Evolutionary conservation across 2,329 filamentous ascomycete genomes (phyloP).

Genomic region (Grosmannia clavigera): DNA sequence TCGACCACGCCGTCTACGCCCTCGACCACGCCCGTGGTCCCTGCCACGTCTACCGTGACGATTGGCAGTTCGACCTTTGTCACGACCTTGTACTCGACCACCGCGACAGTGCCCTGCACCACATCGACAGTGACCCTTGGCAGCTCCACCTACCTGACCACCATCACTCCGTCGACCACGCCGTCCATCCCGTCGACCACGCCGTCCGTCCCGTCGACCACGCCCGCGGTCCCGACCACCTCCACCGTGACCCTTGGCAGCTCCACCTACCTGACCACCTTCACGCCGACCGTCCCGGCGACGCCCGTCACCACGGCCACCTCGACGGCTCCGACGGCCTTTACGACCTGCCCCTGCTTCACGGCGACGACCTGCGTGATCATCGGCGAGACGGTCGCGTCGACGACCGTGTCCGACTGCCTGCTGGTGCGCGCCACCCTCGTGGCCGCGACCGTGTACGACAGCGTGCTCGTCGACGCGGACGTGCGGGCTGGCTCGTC

Average conservation of each 20-base stretch:
- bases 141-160: not conserved
- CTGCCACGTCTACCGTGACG: not conserved
- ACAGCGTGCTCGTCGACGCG: slow-evolving; percentile 9
- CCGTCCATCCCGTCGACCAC: not conserved
- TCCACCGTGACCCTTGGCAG: not conserved
- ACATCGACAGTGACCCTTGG: not conserved
- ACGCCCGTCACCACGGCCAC: not conserved
- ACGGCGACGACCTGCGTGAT: slow-evolving; percentile 9
- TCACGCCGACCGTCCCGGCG: not conserved
- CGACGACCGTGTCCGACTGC: slow-evolving; percentile 9
- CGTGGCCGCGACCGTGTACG: slow-evolving; percentile 6
- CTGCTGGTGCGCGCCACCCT: slow-evolving; percentile 9
- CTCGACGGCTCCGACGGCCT: not conserved
- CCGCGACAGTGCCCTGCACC: not conserved
- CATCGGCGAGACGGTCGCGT: slow-evolving; percentile 9
- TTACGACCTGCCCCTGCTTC: slow-evolving; percentile 4
- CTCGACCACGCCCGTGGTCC: not conserved
- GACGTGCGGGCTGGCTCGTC: slow-evolving; percentile 4
- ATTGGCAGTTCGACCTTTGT: not conserved
- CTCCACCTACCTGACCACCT: not conserved
- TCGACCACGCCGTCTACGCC: not conserved
- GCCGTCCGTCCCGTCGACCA: not conserved
- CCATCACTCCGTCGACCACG: not conserved
- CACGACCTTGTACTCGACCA: not conserved
- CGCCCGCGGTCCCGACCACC: not conserved